Percentiles rank a stretch among this genome's conserved stretches.
Conservation (phyloP, 2,329 filamentous ascomycete species). For the Phialemoniopsis sp. region DNA sequence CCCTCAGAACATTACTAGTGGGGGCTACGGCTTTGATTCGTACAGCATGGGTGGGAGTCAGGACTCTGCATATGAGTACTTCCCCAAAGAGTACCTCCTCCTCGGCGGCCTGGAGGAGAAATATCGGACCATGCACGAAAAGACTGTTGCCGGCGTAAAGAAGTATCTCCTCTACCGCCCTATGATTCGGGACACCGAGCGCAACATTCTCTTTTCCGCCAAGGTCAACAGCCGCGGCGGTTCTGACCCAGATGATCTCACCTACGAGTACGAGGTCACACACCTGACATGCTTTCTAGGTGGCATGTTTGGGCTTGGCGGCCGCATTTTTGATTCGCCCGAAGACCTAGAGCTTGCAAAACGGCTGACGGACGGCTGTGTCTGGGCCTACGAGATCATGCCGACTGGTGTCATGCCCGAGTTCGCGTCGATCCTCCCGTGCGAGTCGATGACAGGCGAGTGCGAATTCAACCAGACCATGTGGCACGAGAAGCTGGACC, state of each 20-base stretch:
- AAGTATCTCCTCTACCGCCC: conserved; percentile 75
- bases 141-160: conserved; percentile 62
- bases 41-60: conserved; percentile 62
- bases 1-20: conserved; percentile 53
- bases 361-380: conserved; percentile 64
- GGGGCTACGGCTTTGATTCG: conserved; percentile 36
- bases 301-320: conserved; percentile 65
- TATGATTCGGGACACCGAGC: conserved; percentile 60
- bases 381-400: conserved; percentile 63
- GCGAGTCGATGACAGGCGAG: conserved; percentile 31
- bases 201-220: conserved; percentile 71
- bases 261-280: conserved; percentile 54
- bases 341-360: conserved; percentile 60
- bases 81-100: conserved; percentile 69
- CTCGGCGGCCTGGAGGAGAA: conserved; percentile 70
- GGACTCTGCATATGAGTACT: conserved; percentile 70
- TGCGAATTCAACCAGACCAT: conserved; percentile 51
- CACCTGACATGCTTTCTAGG: conserved; percentile 67
- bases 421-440: conserved; percentile 41
- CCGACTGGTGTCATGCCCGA: conserved; percentile 65
- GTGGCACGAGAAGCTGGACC: conserved; percentile 47
- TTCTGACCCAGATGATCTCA: conserved; percentile 27
- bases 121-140: conserved; percentile 70
- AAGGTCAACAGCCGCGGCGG: conserved; percentile 46
- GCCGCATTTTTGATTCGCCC: conserved; percentile 55